Conservation (phyloP, 2,329 filamentous ascomycete genomes). For the Venturia nashicola region DNA sequence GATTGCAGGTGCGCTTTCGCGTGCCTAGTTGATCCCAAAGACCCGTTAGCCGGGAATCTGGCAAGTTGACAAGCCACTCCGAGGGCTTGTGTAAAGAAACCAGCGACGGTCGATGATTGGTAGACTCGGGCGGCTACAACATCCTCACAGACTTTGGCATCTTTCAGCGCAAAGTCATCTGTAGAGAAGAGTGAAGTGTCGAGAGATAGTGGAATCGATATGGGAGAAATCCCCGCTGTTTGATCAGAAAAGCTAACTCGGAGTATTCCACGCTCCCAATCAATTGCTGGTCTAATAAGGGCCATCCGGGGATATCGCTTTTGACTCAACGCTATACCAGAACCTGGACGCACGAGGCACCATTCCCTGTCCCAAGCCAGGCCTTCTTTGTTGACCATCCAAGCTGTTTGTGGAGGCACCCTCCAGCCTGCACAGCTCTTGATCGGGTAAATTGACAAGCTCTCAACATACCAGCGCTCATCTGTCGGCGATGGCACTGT, state of each 20-base stretch:
- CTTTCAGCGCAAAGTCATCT: conserved; percentile 27
- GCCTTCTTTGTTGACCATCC: conserved; percentile 72
- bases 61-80: conserved; percentile 73
- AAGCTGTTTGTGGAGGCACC: conserved; percentile 50
- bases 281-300: conserved; percentile 61
- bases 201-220: conserved; percentile 49
- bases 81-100: conserved; percentile 66
- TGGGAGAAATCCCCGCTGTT: conserved; percentile 20
- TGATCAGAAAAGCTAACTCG: conserved; percentile 41
- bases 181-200: conserved; percentile 46
- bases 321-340: conserved; percentile 73
- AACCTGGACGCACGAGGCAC: conserved; percentile 83
- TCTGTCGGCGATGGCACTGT: background rate
- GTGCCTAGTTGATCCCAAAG: conserved; percentile 49
- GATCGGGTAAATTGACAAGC: conserved; percentile 65
- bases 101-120: conserved; percentile 48
- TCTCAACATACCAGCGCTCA: conserved; percentile 24
- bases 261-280: conserved; percentile 56
- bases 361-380: conserved; percentile 93
- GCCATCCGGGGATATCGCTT: conserved; percentile 85
- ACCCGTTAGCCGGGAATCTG: conserved; percentile 57
- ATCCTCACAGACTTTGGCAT: conserved; percentile 75
- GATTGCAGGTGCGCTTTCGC: conserved; percentile 56
- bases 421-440: conserved; percentile 82
- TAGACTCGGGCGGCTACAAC: conserved; percentile 61